phyloP scores from a whole-genome alignment of 495 filamentous ascomycete species.

The Penicillium maclennaniae region DNA sequence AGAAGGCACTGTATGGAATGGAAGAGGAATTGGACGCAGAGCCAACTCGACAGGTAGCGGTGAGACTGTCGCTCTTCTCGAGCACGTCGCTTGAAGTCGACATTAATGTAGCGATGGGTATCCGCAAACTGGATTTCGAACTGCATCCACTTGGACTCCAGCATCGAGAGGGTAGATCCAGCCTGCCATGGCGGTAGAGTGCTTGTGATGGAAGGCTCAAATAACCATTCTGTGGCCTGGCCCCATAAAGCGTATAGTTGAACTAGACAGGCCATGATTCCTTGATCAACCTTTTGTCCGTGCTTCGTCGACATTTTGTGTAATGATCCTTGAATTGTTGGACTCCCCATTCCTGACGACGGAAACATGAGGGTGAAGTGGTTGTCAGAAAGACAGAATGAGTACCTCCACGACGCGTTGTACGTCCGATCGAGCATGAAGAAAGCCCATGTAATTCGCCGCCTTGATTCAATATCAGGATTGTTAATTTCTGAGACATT shows the following conservation, averaged over 20 bases:
- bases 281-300: constrained; percentile 23
- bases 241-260: constrained; percentile 27
- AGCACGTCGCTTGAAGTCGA: constrained; percentile 25
- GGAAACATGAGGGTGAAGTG: constrained; percentile 26
- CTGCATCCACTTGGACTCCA: constrained; percentile 31
- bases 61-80: constrained; percentile 21
- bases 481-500: constrained; percentile 1
- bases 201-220: constrained; percentile 17
- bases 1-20: constrained; percentile 27
- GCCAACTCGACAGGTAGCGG: constrained; percentile 25
- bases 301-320: constrained; percentile 16
- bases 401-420: constrained; percentile 27
- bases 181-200: constrained; percentile 25
- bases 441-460: constrained; percentile 27
- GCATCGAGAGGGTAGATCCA: constrained; percentile 23
- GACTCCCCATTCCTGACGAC: not conserved
- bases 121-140: constrained; percentile 31
- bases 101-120: constrained; percentile 26
- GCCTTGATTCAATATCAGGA: constrained; percentile 10
- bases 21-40: constrained; percentile 29
- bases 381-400: constrained; percentile 25
- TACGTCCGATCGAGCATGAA: constrained; percentile 33
- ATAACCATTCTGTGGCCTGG: constrained; percentile 28
- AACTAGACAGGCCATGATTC: constrained; percentile 23
- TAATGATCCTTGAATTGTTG: constrained; percentile 6